Conservation (phyloP, 2,329 filamentous ascomycete genomes). For the Ophiocordyceps camponoti-leonardi region DNA sequence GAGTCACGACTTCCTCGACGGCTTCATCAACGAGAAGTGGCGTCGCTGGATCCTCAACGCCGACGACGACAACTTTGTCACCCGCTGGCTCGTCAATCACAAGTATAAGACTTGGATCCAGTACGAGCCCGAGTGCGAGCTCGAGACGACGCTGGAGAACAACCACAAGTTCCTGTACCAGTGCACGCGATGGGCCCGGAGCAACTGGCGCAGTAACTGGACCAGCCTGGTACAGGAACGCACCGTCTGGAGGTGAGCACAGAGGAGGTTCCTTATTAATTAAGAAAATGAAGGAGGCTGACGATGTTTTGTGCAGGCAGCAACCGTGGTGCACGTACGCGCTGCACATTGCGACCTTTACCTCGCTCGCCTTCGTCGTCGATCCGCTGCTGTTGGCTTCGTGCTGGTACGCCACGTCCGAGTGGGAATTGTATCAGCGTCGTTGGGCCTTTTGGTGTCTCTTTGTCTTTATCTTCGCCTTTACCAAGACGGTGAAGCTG, state of each 20-base stretch:
- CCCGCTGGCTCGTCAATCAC: slow-evolving; percentile 84
- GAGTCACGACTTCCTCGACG: slow-evolving; percentile 69
- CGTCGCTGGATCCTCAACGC: slow-evolving; percentile 79
- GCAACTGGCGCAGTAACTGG: slow-evolving; percentile 95
- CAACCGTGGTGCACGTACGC: slow-evolving; percentile 92
- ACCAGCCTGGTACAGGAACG: slow-evolving; percentile 75
- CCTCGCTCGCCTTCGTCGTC: slow-evolving; percentile 65
- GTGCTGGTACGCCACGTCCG: slow-evolving; percentile 49
- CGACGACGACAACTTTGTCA: slow-evolving; percentile 97
- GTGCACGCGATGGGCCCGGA: slow-evolving; percentile 86
- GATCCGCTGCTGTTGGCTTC: slow-evolving; percentile 58
- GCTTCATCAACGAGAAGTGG: slow-evolving; percentile 86
- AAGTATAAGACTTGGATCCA: slow-evolving; percentile 92
- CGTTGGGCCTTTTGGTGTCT: slow-evolving; percentile 42
- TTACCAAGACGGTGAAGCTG: slow-evolving; percentile 84
- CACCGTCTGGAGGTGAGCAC: slow-evolving; percentile 57
- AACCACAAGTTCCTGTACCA: slow-evolving; percentile 81
- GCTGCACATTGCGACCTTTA: slow-evolving; percentile 81
- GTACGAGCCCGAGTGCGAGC: slow-evolving; percentile 78
- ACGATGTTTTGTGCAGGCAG: slow-evolving; percentile 37
- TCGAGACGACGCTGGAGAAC: slow-evolving; percentile 85
- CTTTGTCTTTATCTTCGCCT: slow-evolving; percentile 56
- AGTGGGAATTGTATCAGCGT: slow-evolving; percentile 37
- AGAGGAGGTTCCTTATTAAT: no score
- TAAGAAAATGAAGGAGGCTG: no score